Evolutionary conservation across 2,329 filamentous ascomycete genomes (phyloP).

Genomic region (Botrytis byssoidea): DNA sequence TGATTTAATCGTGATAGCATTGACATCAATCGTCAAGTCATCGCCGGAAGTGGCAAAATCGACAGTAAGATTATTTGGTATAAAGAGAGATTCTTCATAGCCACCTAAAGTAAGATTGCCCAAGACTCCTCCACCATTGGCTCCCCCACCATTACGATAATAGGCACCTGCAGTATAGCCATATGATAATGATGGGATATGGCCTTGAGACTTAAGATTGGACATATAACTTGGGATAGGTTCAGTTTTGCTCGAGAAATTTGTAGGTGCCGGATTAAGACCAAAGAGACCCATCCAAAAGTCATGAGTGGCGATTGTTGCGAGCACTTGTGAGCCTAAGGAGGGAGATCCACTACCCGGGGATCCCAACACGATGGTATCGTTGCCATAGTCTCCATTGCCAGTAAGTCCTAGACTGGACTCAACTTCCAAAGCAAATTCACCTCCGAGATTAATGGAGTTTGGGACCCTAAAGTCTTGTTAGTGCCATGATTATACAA

Average conservation of each 20-base stretch:
- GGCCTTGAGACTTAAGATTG: conserved; percentile 40
- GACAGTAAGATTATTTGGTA: conserved; percentile 42
- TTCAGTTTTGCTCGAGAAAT: conserved; percentile 25
- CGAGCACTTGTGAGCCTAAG: conserved; percentile 31
- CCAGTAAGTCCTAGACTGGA: conserved; percentile 24
- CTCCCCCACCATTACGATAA: conserved; percentile 38
- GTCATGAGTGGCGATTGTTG: conserved; percentile 37
- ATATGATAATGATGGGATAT: conserved; percentile 45
- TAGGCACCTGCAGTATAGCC: conserved; percentile 45
- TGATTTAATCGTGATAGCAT: conserved; percentile 35
- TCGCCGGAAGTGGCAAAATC: conserved; percentile 41
- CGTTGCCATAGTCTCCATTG: conserved; percentile 31
- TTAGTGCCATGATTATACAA: conserved; percentile 12
- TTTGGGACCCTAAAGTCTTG: conserved; percentile 24
- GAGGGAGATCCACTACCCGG: conserved; percentile 24
- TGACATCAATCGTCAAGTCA: conserved; percentile 43
- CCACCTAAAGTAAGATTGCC: conserved; percentile 38
- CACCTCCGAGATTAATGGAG: conserved; percentile 23
- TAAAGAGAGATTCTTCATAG: conserved; percentile 44
- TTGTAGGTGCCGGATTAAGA: conserved; percentile 30
- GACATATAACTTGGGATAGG: conserved; percentile 41
- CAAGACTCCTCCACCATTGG: conserved; percentile 21
- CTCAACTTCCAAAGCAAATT: conserved; percentile 29
- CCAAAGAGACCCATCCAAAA: conserved; percentile 34
- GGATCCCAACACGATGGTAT: conserved; percentile 28